Percentiles rank a stretch among this genome's conserved stretches.
Evolutionary conservation across 2,329 filamentous ascomycete genomes (phyloP).

Genomic region (Trichoderma sp.): DNA sequence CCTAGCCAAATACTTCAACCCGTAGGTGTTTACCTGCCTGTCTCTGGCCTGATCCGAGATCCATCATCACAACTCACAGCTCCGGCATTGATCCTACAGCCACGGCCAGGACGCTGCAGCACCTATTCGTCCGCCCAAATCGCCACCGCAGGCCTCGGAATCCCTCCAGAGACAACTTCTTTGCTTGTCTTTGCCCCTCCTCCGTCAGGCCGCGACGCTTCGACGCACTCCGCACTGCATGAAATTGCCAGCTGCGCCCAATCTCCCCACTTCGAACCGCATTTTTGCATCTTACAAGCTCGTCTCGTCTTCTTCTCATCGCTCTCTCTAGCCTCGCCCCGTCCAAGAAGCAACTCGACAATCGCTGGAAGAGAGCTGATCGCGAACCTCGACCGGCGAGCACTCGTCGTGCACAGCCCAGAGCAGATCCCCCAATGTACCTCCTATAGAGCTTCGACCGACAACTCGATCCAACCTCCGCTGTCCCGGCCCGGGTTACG

Average conservation of each 20-base stretch:
- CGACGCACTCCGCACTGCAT: constrained; percentile 11
- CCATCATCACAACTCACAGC: neutral
- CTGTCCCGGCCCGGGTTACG: constrained; percentile 67
- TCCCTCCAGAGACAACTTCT: neutral
- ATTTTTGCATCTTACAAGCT: neutral
- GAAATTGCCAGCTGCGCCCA: constrained; percentile 2
- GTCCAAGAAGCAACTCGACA: neutral
- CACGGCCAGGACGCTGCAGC: neutral
- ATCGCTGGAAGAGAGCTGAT: neutral
- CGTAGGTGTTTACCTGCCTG: neutral
- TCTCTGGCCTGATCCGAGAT: neutral
- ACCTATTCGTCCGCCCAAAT: neutral
- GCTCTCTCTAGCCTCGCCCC: neutral
- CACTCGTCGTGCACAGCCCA: constrained; percentile 1
- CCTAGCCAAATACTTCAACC: neutral
- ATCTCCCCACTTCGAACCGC: constrained; percentile 10
- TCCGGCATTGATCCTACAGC: neutral
- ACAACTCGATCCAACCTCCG: constrained; percentile 19
- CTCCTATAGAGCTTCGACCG: constrained; percentile 17
- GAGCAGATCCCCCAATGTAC: constrained; percentile 22
- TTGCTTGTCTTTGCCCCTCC: constrained; percentile 1
- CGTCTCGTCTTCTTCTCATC: neutral
- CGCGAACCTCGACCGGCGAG: constrained; percentile 14
- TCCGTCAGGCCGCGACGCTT: constrained; percentile 11
- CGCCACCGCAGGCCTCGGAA: neutral